These are phyloP conservation scores for Chrysoporthe deuterocubensis DNA, from an alignment of 2,329 filamentous ascomycete species.

Conservation along the genomic window DNA sequence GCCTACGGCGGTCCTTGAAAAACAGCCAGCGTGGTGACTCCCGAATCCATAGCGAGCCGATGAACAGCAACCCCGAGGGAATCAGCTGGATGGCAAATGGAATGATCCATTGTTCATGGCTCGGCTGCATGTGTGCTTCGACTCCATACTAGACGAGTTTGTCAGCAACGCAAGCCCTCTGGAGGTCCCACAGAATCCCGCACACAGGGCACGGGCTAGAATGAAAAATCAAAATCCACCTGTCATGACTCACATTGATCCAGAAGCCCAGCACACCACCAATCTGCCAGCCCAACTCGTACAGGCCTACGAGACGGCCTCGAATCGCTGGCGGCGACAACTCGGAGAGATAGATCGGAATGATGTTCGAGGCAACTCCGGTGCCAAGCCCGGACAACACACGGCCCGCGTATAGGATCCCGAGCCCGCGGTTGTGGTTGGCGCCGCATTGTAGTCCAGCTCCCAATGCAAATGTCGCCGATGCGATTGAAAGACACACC, in stretches of 20 bases:
- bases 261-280: slow-evolving; percentile 57
- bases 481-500: slow-evolving; percentile 20
- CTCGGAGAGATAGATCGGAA: slow-evolving; percentile 24
- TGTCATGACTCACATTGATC: slow-evolving; percentile 47
- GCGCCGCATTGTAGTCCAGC: slow-evolving; percentile 22
- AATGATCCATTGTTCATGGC: slow-evolving; percentile 51
- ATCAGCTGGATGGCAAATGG: slow-evolving; percentile 60
- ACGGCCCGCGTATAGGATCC: slow-evolving; percentile 20
- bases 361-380: slow-evolving; percentile 17
- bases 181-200: background rate
- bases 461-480: slow-evolving; percentile 21
- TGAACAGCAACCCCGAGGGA: slow-evolving; percentile 55
- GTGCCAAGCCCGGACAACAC: slow-evolving; percentile 21
- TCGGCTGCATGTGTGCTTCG: slow-evolving; percentile 32
- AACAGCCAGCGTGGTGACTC: slow-evolving; percentile 67
- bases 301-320: slow-evolving; percentile 24
- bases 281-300: slow-evolving; percentile 36
- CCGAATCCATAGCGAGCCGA: slow-evolving; percentile 51
- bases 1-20: slow-evolving; percentile 53
- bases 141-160: slow-evolving; percentile 15
- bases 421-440: slow-evolving; percentile 11
- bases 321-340: slow-evolving; percentile 25
- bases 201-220: background rate
- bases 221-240: slow-evolving; percentile 33
- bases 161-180: slow-evolving; percentile 25